These are phyloP conservation scores for Neopestalotiopsis rosae DNA, from an alignment of 2,329 filamentous ascomycete species.

Conservation along the genomic window DNA sequence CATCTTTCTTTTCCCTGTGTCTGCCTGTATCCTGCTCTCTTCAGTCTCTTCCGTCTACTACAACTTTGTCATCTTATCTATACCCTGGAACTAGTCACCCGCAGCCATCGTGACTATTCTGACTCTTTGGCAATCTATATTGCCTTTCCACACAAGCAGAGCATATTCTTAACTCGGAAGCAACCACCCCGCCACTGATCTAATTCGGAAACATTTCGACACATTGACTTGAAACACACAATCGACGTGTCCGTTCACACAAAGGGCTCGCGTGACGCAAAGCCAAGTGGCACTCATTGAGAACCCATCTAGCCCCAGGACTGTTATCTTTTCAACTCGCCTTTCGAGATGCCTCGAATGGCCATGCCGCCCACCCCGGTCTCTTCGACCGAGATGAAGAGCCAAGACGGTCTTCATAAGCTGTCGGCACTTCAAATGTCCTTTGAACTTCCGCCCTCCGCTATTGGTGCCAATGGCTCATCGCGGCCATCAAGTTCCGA, in stretches of 20 bases:
- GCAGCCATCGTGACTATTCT: not conserved
- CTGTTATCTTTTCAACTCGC: not conserved
- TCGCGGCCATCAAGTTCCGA: slow-evolving; percentile 51
- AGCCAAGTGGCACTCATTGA: not conserved
- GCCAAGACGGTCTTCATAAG: slow-evolving; percentile 69
- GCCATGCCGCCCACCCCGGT: slow-evolving; percentile 76
- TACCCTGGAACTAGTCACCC: not conserved
- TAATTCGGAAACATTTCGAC: not conserved
- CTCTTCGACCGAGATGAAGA: slow-evolving; percentile 80
- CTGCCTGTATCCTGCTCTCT: not conserved
- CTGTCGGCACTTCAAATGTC: slow-evolving; percentile 67
- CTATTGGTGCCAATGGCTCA: slow-evolving; percentile 56
- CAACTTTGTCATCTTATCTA: not conserved
- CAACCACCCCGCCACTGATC: not conserved
- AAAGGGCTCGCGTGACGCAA: not conserved
- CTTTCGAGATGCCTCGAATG: slow-evolving; percentile 64
- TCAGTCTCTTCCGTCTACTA: not conserved
- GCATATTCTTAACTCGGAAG: not conserved
- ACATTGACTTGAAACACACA: slow-evolving; percentile 1
- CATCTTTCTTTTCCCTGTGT: not conserved
- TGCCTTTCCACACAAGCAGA: not conserved
- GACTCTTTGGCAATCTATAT: not conserved
- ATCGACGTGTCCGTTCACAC: not conserved
- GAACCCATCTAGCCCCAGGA: not conserved
- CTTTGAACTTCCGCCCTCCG: slow-evolving; percentile 80